Conservation (phyloP, 768 basidiomycete species). For the Amanita rubescens region DNA sequence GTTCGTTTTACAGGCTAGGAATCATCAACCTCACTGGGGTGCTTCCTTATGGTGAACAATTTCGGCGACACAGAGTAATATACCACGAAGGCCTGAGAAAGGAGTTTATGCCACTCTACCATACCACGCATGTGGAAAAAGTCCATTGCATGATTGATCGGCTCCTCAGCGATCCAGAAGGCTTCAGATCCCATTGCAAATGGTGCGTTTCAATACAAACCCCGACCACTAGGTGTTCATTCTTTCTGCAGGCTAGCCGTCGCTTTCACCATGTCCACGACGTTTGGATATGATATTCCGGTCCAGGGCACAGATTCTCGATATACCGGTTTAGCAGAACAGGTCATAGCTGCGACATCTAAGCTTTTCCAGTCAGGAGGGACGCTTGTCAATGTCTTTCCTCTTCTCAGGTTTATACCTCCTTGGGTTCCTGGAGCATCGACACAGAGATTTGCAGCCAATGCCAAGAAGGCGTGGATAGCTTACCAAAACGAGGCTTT, state of each 20-base stretch:
- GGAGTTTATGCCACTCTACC: neutral
- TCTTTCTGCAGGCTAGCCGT: slow-evolving; percentile 22
- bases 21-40: slow-evolving; percentile 8
- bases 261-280: slow-evolving; percentile 25
- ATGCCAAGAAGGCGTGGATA: neutral
- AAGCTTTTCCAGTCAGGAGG: slow-evolving; percentile 15
- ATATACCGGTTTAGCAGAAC: slow-evolving; percentile 16
- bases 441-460: neutral
- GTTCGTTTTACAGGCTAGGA: slow-evolving; percentile 8
- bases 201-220: neutral
- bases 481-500: neutral
- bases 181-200: neutral
- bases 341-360: slow-evolving; percentile 6
- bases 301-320: slow-evolving; percentile 14
- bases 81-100: slow-evolving; percentile 1
- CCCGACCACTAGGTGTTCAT: neutral
- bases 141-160: neutral
- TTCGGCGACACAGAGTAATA: neutral
- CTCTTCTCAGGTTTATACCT: slow-evolving; percentile 32
- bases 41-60: slow-evolving; percentile 3
- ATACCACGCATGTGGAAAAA: neutral
- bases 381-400: slow-evolving; percentile 18
- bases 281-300: slow-evolving; percentile 26
- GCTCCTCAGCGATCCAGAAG: neutral
- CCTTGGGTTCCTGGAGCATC: slow-evolving; percentile 38